These are phyloP conservation scores for Peziza echinospora DNA, from an alignment of 495 filamentous ascomycete genomes.

Conservation along the genomic window DNA sequence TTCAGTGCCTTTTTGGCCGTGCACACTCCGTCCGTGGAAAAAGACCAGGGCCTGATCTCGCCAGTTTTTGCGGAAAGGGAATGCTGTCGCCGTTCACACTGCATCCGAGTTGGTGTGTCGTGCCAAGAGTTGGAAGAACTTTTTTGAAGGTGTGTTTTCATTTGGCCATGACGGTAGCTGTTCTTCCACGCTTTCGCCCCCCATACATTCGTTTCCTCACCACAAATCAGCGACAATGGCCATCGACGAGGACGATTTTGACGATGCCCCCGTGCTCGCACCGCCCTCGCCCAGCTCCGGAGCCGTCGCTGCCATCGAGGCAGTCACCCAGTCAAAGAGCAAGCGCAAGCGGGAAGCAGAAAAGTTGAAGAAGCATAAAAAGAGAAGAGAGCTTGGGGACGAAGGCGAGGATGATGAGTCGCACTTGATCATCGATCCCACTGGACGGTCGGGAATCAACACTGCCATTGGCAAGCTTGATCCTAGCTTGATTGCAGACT, in stretches of 20 bases:
- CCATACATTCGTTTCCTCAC: neutral
- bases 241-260: slow-evolving; percentile 16
- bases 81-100: too few species aligned
- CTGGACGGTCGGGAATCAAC: slow-evolving; percentile 30
- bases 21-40: too few species aligned
- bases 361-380: slow-evolving; percentile 34
- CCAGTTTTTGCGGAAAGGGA: too few species aligned
- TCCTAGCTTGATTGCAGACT: slow-evolving; percentile 58
- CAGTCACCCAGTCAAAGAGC: slow-evolving; percentile 7
- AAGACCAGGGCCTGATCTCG: too few species aligned
- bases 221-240: neutral
- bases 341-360: slow-evolving; percentile 33
- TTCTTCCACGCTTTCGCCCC: neutral
- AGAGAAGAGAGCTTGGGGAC: slow-evolving; percentile 26
- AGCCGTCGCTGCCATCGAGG: slow-evolving; percentile 1
- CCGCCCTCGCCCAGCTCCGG: neutral
- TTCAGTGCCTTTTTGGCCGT: too few species aligned
- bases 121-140: too few species aligned
- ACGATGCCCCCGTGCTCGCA: slow-evolving; percentile 2
- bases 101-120: too few species aligned
- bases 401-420: slow-evolving; percentile 39
- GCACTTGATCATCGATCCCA: slow-evolving; percentile 32
- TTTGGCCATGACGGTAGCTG: too few species aligned
- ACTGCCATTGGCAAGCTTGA: slow-evolving; percentile 64
- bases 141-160: too few species aligned